Evolutionary conservation across 2,329 filamentous ascomycete species (phyloP), one percentile per base, ranked within the genome.

Genomic region (Penicillium sp.): DNA sequence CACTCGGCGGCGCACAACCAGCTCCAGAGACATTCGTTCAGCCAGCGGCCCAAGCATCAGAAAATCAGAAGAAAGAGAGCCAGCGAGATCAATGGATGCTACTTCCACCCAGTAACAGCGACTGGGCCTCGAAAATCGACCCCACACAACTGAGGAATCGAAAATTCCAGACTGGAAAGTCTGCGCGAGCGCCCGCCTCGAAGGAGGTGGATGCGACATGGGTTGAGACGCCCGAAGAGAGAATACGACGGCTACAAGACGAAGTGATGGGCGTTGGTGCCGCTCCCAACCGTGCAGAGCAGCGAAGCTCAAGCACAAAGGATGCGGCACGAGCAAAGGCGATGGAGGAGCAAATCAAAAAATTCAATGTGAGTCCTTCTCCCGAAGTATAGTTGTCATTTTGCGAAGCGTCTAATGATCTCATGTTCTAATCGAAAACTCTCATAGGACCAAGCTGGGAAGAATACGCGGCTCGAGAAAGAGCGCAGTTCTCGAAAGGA

Each of bases 161-260:
- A 60, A 92, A 91, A 65, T 98, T 97, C 79, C 87, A 91, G 53
- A 89, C 89, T 0, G 85, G 87, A 5, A 87, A 86, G 69, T 81
- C 83, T 3, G 81, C 85, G 14, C 75, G 78, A 14, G 72, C 73
- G 16, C 68, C 68, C 10, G 75, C 73, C 4, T 73, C 75, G 18
- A 77, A 73, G 13, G 55, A 64, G 5, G 73, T 77, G 18, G 72
- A 74, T 70, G 87, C 86, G 22, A 86, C 94, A 44, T 98, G 94
- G 94, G 93, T 91, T 0, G 94, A 98, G 75, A 96, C 92, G 9
- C 90, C 92, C 0, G 90, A 94, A 72, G 85, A 97, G 76, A 96
- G 96, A 75, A 86, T 90, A 58, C 88, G 89, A 74, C 84, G 92
- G 40, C 77, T 97, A 22, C 88, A 89, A 67, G 87, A 96, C 72